These are phyloP conservation scores for Erythrophleum ivorense DNA, from an alignment of 331 rosid genomes.

Conservation along the genomic window DNA sequence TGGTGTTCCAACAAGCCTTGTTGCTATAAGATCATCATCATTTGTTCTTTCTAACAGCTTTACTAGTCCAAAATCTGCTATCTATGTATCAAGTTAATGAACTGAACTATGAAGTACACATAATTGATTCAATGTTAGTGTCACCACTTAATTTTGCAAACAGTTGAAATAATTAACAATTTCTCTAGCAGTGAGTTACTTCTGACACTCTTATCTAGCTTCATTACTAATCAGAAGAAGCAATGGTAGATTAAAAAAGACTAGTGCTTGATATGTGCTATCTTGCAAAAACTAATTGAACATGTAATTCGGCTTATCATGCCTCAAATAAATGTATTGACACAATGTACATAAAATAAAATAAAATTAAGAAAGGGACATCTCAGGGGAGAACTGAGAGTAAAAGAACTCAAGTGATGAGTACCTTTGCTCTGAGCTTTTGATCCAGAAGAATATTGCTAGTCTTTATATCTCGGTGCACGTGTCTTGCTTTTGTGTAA, in stretches of 20 bases:
- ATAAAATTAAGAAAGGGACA: not conserved
- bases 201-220: not conserved
- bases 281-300: not conserved
- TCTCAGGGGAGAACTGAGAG: not conserved
- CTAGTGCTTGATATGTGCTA: not conserved
- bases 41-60: slow-evolving; percentile 65
- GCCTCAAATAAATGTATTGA: not conserved
- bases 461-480: slow-evolving; percentile 83
- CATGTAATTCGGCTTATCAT: not conserved
- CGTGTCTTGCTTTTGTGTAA: slow-evolving; percentile 70
- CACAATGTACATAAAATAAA: not conserved
- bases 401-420: slow-evolving; percentile 19
- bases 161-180: not conserved
- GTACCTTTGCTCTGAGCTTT: slow-evolving; percentile 80
- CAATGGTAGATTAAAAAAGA: not conserved
- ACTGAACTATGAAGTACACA: not conserved
- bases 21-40: slow-evolving; percentile 64
- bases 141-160: not conserved
- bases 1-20: slow-evolving; percentile 82
- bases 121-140: slow-evolving; percentile 3
- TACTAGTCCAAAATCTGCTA: slow-evolving; percentile 84
- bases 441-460: slow-evolving; percentile 72
- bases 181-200: not conserved
- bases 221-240: not conserved
- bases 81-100: slow-evolving; percentile 47